Percentiles rank a stretch among this genome's conserved stretches.
Evolutionary conservation across 1,139 yeast genomes (phyloP).

Genomic region (Scheffersomyces quercinus): DNA sequence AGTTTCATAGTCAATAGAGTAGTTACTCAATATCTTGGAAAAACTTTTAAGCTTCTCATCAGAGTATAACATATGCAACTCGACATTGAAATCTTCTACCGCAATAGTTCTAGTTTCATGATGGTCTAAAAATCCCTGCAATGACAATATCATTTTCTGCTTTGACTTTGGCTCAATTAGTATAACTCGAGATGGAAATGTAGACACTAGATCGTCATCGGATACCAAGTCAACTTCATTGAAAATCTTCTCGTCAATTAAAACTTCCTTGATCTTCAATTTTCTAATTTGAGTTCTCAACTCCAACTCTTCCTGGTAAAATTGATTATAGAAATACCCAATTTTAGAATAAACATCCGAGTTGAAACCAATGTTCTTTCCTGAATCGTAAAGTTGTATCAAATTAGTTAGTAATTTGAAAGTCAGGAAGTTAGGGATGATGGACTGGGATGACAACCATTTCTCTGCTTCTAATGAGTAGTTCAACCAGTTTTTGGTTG

Average conservation of each 20-base stretch:
- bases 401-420: conserved; percentile 49
- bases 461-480: conserved; percentile 48
- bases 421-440: conserved; percentile 53
- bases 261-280: conserved; percentile 32
- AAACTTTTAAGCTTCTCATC: conserved; percentile 52
- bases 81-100: conserved; percentile 27
- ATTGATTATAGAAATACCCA: conserved; percentile 28
- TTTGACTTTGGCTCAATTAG: conserved; percentile 29
- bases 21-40: conserved; percentile 32
- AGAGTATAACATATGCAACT: conserved; percentile 47
- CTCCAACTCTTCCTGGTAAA: conserved; percentile 41
- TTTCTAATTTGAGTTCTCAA: conserved; percentile 38
- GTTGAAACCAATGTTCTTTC: conserved; percentile 27
- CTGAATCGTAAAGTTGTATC: conserved; percentile 41
- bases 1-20: conserved; percentile 45
- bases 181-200: conserved; percentile 56
- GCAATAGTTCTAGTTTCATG: conserved; percentile 15
- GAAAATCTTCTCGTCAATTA: conserved; percentile 32
- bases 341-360: conserved; percentile 30
- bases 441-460: conserved; percentile 53
- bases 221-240: conserved; percentile 41
- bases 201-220: conserved; percentile 50
- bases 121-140: conserved; percentile 41
- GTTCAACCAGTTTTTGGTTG: conserved; percentile 59
- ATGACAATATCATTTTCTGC: conserved; percentile 41